Conservation (phyloP, 768 basidiomycete species). For the Phaeotremella skinneri region DNA sequence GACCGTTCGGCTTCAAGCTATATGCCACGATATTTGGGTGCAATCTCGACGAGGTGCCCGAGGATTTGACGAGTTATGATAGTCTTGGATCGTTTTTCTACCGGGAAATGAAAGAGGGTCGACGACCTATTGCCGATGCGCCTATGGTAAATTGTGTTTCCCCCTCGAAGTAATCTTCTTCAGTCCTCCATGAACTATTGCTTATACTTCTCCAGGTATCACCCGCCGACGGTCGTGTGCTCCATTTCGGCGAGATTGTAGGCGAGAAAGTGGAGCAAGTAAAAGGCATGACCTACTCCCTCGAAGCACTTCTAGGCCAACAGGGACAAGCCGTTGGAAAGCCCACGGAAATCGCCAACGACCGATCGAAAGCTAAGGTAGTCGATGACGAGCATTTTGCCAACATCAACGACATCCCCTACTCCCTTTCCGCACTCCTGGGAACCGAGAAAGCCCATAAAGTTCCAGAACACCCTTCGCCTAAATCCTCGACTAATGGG, state of each 20-base stretch:
- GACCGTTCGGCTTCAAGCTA: constrained; percentile 81
- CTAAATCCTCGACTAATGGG: constrained; percentile 12
- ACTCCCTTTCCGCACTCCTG: constrained; percentile 84
- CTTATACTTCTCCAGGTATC: constrained; percentile 62
- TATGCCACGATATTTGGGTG: constrained; percentile 90
- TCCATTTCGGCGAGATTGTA: constrained; percentile 85
- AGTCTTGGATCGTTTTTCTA: constrained; percentile 97
- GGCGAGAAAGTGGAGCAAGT: constrained; percentile 86
- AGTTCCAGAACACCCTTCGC: constrained; percentile 44
- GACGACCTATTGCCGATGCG: constrained; percentile 70
- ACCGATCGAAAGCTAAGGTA: constrained; percentile 7
- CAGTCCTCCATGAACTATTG: constrained; percentile 3
- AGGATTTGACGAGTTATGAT: constrained; percentile 73
- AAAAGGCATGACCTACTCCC: constrained; percentile 94
- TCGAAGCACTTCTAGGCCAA: constrained; percentile 82
- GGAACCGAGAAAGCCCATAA: constrained; percentile 54
- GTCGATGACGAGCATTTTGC: constrained; percentile 90
- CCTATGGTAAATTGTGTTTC: constrained; percentile 60
- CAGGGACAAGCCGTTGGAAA: constrained; percentile 40
- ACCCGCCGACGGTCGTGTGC: constrained; percentile 87
- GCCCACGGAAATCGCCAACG: constrained; percentile 16
- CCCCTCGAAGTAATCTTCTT: not conserved
- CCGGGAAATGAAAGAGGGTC: constrained; percentile 75
- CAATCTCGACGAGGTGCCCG: constrained; percentile 80
- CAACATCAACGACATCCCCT: constrained; percentile 93